Percentiles rank a stretch among this genome's conserved stretches.
These are phyloP conservation scores for Bacidia gigantensis DNA, from an alignment of 495 filamentous ascomycete genomes.

Conservation along the genomic window DNA sequence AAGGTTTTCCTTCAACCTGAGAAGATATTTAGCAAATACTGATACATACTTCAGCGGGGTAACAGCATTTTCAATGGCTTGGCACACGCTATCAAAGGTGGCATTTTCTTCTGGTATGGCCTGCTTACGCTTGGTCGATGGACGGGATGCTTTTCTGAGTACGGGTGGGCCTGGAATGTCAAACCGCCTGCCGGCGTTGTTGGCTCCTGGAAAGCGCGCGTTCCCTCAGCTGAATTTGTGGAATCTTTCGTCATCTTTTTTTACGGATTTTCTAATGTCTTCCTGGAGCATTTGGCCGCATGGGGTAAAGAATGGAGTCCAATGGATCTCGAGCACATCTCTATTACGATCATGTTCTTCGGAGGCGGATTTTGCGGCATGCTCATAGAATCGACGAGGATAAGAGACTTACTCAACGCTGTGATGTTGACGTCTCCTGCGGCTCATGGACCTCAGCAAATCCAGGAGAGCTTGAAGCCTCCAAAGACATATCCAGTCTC, in stretches of 20 bases:
- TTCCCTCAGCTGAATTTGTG: conserved; percentile 74
- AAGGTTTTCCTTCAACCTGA: no score
- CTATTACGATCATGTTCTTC: conserved; percentile 87
- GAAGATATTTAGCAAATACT: no score
- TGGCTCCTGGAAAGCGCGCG: conserved; percentile 42
- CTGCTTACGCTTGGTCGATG: conserved; percentile 78
- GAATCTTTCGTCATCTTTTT: conserved; percentile 80
- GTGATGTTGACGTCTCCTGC: conserved; percentile 35
- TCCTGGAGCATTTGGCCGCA: conserved; percentile 72
- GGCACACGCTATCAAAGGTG: conserved; percentile 91
- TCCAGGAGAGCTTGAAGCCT: conserved; percentile 33
- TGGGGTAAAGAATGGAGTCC: conserved; percentile 58
- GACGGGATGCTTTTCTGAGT: conserved; percentile 78
- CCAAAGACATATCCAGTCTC: conserved; percentile 62
- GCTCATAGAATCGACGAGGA: conserved; percentile 67
- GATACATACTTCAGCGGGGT: conserved; percentile 31
- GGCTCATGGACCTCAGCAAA: conserved; percentile 22
- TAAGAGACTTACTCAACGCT: conserved; percentile 59
- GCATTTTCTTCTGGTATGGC: conserved; percentile 95
- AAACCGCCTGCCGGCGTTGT: conserved; percentile 45
- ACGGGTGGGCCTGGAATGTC: conserved; percentile 95
- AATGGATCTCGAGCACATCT: conserved; percentile 80
- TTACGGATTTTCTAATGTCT: conserved; percentile 83
- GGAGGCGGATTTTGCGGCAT: conserved; percentile 92
- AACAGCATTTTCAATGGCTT: conserved; percentile 65